Base-by-base conservation (phyloP, 441 rosid species). In the Flueggea neowawraea region DNA sequence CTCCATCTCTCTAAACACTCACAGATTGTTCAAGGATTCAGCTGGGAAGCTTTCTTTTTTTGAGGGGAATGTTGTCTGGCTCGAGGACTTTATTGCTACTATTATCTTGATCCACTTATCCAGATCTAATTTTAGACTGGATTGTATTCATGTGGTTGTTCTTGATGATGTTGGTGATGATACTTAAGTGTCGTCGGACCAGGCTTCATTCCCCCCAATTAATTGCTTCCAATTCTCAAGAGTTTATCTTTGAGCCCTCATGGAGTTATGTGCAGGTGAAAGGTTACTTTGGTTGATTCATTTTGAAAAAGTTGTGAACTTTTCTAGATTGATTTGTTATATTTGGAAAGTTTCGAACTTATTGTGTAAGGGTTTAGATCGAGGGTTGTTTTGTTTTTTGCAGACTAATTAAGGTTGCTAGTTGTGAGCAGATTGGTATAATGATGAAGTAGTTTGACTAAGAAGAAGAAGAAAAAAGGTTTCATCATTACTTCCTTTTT, bases 191-290 rank as follows among this genome's bases (percentile, higher is more conserved):
- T 83, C 83, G 83, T 89, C 93, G 96, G 96, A 89, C 96, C 96
- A 89, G 96, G 96, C 93, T 89, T 89, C 96, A 86, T 89, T 87
- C 96, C 96, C 93, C 93, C 86, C 89, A 89, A 89, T 82, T 78
- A 44, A 3, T 73, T 72, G 82, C 84, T 80, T 75, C 85, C 77
- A 16, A 14, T 50, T 50, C n/a, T 14, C 11, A 13, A 50, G 53
- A 50, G 6, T 13, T 11, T 7, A 7, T 11, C 39, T 33, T 6
- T 3, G 6, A 6, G 4, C 39, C 39, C 6, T 33, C 6, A 6
- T 3, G 4, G 39, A 6, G 39, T 33, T 33, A 33, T 4, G 4
- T 33, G 4, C 39, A 3, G 39, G 4, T 33, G 39, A 33, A 33
- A 33, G 39, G 39, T 33, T n/a, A n/a, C n/a, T n/a, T 33, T 33